These are phyloP conservation scores for Clarireedia paspali DNA, from an alignment of 2,329 filamentous ascomycete genomes.

Conservation along the genomic window DNA sequence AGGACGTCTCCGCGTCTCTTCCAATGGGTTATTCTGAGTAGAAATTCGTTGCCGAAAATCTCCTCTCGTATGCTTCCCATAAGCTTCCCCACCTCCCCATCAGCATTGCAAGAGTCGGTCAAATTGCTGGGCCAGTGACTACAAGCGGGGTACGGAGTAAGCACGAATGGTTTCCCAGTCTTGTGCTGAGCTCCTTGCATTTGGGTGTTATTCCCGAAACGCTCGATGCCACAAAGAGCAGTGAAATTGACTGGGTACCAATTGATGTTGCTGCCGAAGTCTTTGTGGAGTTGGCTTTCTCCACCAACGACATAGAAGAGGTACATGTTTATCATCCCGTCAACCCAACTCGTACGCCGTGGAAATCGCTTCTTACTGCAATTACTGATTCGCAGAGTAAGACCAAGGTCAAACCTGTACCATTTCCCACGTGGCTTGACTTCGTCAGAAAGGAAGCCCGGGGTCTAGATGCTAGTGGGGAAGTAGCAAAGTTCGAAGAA, in stretches of 20 bases:
- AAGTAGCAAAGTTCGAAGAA: background rate
- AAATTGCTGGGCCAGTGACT: slow-evolving; percentile 33
- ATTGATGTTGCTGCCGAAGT: background rate
- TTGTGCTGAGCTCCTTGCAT: background rate
- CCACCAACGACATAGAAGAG: background rate
- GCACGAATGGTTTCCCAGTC: background rate
- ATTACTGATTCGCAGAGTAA: background rate
- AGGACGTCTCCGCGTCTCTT: background rate
- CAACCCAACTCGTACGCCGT: background rate
- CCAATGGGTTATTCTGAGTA: slow-evolving; percentile 22
- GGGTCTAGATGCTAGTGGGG: background rate
- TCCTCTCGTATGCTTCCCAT: slow-evolving; percentile 35
- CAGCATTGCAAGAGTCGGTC: slow-evolving; percentile 38
- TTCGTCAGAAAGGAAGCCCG: background rate
- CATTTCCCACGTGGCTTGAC: background rate
- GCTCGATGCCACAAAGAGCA: background rate
- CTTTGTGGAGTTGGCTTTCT: background rate
- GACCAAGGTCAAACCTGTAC: background rate
- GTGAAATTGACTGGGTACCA: background rate
- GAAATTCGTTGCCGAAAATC: slow-evolving; percentile 25
- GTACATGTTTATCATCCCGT: background rate
- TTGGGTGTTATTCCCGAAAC: background rate
- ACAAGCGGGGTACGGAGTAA: background rate
- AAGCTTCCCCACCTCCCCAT: slow-evolving; percentile 29
- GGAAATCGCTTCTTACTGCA: background rate